Percentiles rank a stretch among this genome's conserved stretches.
Evolutionary conservation across 257 asterid species (phyloP).

Genomic region (Przewalskia tangutica): DNA sequence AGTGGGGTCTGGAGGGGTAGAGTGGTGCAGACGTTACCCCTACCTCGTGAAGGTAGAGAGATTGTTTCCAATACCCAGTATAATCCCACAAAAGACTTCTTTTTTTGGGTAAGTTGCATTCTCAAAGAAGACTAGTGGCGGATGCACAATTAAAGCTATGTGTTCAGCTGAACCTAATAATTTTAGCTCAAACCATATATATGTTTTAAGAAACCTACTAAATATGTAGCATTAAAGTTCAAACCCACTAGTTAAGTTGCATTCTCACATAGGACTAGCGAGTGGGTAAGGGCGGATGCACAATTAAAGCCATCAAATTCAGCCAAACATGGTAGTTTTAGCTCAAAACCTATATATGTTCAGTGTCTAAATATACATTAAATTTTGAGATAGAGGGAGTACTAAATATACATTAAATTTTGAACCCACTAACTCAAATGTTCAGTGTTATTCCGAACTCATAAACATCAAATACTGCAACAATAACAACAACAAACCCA

Average conservation of each 20-base stretch:
- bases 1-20: no score
- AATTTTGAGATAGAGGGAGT: no score
- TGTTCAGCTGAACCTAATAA: background rate
- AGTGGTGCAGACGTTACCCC: no score
- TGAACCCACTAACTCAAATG: background rate
- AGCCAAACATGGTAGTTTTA: background rate
- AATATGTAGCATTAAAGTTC: background rate
- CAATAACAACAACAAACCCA: no score
- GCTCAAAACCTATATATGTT: background rate
- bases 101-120: background rate
- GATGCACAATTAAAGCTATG: background rate
- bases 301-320: background rate
- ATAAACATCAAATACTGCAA: background rate
- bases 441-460: background rate
- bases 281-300: background rate
- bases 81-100: background rate
- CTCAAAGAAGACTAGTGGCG: background rate
- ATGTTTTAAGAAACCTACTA: background rate
- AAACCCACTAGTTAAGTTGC: background rate
- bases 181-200: background rate
- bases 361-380: no score
- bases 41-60: no score
- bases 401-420: background rate
- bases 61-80: no score
- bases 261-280: background rate